A percentile compares a stretch with the other conserved stretches of the same genome.
Evolutionary conservation across 495 filamentous ascomycete species (phyloP).

Genomic region (Zalerion maritima): DNA sequence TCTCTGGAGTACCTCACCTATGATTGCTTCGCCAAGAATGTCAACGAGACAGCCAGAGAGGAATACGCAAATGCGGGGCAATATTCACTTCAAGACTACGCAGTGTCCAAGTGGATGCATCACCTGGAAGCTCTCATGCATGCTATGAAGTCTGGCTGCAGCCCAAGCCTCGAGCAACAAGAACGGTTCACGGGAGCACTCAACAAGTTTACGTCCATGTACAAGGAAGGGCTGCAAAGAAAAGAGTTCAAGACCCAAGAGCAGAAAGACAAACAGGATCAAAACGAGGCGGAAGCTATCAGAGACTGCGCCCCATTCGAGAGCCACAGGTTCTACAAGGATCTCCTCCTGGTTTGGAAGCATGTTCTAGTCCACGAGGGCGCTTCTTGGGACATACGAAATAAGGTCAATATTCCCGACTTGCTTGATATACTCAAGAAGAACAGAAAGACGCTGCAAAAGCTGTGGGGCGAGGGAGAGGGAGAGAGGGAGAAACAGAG

Average conservation of each 20-base stretch:
- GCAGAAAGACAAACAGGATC: too few species aligned
- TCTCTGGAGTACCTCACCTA: slow-evolving; percentile 25
- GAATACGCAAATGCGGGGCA: slow-evolving; percentile 12
- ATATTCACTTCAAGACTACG: slow-evolving; percentile 28
- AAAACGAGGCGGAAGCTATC: too few species aligned
- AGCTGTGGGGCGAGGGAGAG: too few species aligned
- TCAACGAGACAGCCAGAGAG: slow-evolving; percentile 8
- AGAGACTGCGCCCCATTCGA: slow-evolving; percentile 4
- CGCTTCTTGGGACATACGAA: slow-evolving; percentile 4
- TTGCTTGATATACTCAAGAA: slow-evolving; percentile 12
- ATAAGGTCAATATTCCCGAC: slow-evolving; percentile 3
- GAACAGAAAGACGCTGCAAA: slow-evolving; percentile 16
- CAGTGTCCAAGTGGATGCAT: slow-evolving; percentile 21
- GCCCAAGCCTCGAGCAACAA: too few species aligned
- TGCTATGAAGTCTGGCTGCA: too few species aligned
- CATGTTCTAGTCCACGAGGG: slow-evolving; percentile 11
- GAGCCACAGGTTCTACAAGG: slow-evolving; percentile 6
- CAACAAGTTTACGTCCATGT: too few species aligned
- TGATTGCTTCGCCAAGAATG: slow-evolving; percentile 13
- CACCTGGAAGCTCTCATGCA: slow-evolving; percentile 15
- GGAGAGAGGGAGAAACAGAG: too few species aligned
- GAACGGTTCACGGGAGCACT: too few species aligned
- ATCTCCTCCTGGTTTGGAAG: slow-evolving; percentile 10
- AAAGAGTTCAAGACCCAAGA: too few species aligned
- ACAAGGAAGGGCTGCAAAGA: too few species aligned